These are phyloP conservation scores for Sodiomyces alkalinus DNA, from an alignment of 2,329 filamentous ascomycete genomes.

Conservation along the genomic window DNA sequence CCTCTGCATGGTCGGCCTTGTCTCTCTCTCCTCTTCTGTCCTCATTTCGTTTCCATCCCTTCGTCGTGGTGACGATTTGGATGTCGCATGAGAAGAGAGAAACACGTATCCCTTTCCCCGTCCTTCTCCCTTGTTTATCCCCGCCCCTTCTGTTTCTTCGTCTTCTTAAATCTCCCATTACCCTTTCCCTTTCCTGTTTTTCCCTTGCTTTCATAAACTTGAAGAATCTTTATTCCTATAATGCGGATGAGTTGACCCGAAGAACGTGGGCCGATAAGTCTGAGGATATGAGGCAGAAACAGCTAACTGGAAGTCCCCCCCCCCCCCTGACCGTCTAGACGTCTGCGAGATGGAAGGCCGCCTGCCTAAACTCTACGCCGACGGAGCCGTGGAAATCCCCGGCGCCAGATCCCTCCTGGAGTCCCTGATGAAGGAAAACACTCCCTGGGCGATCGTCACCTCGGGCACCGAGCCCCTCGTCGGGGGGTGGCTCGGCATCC, in stretches of 20 bases:
- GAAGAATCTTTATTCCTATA: too few relatives aligned
- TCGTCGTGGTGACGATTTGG: too few relatives aligned
- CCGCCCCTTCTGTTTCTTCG: background rate
- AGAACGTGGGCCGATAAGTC: too few relatives aligned
- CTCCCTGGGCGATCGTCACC: conserved; percentile 77
- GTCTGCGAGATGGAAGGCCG: conserved; percentile 62
- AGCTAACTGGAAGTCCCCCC: too few relatives aligned
- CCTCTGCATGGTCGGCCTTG: background rate
- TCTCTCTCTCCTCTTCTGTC: too few relatives aligned
- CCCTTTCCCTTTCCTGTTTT: background rate
- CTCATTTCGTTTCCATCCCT: too few relatives aligned
- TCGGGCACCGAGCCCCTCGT: conserved; percentile 57
- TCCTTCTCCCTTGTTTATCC: conserved; percentile 1
- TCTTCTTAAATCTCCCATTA: background rate
- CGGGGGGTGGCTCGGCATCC: conserved; percentile 54
- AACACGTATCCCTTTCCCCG: conserved; percentile 2
- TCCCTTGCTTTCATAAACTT: too few relatives aligned
- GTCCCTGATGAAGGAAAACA: conserved; percentile 42
- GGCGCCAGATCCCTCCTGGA: conserved; percentile 61
- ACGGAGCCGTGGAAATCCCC: conserved; percentile 71
- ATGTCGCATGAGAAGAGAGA: too few relatives aligned
- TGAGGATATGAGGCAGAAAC: too few relatives aligned
- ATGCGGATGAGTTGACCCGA: too few relatives aligned
- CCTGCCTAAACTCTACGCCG: conserved; percentile 62
- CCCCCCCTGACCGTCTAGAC: too few relatives aligned